Conservation (phyloP, 78 protist species). For the Creolimax fragrantissima region DNA sequence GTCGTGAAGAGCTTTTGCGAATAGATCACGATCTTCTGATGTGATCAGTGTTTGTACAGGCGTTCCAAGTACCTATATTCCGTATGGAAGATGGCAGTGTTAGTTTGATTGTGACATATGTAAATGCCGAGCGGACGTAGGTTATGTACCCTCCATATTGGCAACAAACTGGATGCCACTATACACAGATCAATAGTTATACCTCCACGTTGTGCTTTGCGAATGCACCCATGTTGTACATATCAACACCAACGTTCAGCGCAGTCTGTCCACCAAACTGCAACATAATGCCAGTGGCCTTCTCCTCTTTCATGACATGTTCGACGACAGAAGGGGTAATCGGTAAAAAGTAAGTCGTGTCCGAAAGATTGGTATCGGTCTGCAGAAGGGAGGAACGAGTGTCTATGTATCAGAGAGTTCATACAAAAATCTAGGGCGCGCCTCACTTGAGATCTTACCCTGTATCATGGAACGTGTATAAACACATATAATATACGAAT, state of each 20-base stretch:
- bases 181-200: too few species aligned
- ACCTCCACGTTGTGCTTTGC: slow-evolving; percentile 39
- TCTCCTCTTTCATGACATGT: slow-evolving; percentile 72
- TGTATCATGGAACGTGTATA: too few species aligned
- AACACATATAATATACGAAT: too few species aligned
- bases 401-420: too few species aligned
- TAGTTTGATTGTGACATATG: background rate
- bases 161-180: too few species aligned
- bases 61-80: slow-evolving; percentile 92
- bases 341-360: slow-evolving; percentile 81
- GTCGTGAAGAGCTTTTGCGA: slow-evolving; percentile 62
- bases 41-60: slow-evolving; percentile 65
- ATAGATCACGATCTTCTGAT: slow-evolving; percentile 90
- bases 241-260: slow-evolving; percentile 87
- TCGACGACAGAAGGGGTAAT: slow-evolving; percentile 73
- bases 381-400: too few species aligned
- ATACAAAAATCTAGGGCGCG: too few species aligned
- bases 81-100: too few species aligned
- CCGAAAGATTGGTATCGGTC: slow-evolving; percentile 39
- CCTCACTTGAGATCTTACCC: too few species aligned
- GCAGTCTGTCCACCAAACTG: slow-evolving; percentile 97
- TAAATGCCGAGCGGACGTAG: background rate
- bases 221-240: slow-evolving; percentile 36
- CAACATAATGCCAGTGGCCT: slow-evolving; percentile 81
- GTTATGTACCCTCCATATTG: background rate